These are phyloP conservation scores for Mortierella claussenii DNA, from an alignment of 192 early-diverging fungal species.

Conservation along the genomic window DNA sequence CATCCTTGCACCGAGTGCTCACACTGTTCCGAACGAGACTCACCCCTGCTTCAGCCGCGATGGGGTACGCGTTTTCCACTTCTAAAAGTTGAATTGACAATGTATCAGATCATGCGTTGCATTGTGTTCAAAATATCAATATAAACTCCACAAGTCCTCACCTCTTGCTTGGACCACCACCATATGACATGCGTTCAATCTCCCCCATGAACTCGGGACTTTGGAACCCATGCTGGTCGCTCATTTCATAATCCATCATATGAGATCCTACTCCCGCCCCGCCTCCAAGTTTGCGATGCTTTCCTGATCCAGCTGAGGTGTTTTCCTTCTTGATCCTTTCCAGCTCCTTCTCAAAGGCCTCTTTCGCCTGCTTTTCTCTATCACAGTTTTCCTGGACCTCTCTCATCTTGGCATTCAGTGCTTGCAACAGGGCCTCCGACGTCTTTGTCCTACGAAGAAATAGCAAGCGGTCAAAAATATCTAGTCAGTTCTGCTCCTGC, in stretches of 20 bases:
- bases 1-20: too few species aligned
- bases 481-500: neutral
- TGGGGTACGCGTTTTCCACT: slow-evolving; percentile 31
- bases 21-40: too few species aligned
- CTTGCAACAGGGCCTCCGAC: slow-evolving; percentile 62
- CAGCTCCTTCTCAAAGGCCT: slow-evolving; percentile 60
- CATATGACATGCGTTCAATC: slow-evolving; percentile 21
- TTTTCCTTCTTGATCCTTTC: slow-evolving; percentile 57
- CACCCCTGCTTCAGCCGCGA: slow-evolving; percentile 23
- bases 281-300: slow-evolving; percentile 31
- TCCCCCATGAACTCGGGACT: slow-evolving; percentile 43
- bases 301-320: slow-evolving; percentile 22
- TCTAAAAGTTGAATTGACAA: neutral
- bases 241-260: slow-evolving; percentile 49
- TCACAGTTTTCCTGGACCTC: slow-evolving; percentile 56
- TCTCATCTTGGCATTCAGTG: slow-evolving; percentile 64
- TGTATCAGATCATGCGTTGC: too few species aligned
- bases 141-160: too few species aligned
- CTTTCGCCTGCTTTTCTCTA: slow-evolving; percentile 52
- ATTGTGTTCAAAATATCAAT: too few species aligned
- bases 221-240: slow-evolving; percentile 39
- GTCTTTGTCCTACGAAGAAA: slow-evolving; percentile 60
- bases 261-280: slow-evolving; percentile 16
- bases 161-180: slow-evolving; percentile 21
- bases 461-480: neutral